phyloP scores from a whole-genome alignment of 345 rosid genomes.

The Eucalyptus pumila region DNA sequence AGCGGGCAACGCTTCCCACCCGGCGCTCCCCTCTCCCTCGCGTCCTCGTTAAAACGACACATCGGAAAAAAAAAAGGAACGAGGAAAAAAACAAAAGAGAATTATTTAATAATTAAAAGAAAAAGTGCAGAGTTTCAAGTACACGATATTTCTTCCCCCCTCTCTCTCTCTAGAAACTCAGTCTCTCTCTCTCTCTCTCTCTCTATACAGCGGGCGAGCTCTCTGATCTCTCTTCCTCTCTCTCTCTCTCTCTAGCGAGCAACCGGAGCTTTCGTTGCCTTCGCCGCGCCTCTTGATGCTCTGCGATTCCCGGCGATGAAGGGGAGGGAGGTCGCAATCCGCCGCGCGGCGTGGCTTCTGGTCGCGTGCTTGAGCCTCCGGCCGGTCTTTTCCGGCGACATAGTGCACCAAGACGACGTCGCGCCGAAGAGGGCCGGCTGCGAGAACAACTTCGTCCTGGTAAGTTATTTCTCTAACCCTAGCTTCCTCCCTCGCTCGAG shows the following conservation, averaged over 20 bases:
- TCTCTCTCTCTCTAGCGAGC: neutral
- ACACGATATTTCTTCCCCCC: neutral
- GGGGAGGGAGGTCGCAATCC: neutral
- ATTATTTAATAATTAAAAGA: neutral
- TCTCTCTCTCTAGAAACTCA: neutral
- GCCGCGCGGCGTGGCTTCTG: neutral
- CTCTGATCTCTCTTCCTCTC: no score
- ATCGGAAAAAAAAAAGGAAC: neutral
- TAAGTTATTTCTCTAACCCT: neutral
- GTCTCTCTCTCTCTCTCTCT: neutral
- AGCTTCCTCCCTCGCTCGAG: neutral
- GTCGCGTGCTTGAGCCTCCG: slow-evolving; percentile 15
- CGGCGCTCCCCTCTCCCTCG: neutral
- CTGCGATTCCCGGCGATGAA: neutral
- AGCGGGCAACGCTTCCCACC: neutral
- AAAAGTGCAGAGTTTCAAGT: neutral
- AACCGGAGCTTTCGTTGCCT: neutral
- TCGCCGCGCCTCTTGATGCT: neutral
- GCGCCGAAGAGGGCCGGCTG: slow-evolving; percentile 85
- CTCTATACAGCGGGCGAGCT: neutral
- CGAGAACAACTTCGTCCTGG: slow-evolving; percentile 86
- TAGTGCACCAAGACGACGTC: slow-evolving; percentile 75
- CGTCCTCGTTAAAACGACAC: neutral
- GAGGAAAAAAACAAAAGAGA: neutral
- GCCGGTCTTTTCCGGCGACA: slow-evolving; percentile 52